Base-by-base conservation (phyloP, 148 eudicot genomes). In the Talinum fruticosum region DNA sequence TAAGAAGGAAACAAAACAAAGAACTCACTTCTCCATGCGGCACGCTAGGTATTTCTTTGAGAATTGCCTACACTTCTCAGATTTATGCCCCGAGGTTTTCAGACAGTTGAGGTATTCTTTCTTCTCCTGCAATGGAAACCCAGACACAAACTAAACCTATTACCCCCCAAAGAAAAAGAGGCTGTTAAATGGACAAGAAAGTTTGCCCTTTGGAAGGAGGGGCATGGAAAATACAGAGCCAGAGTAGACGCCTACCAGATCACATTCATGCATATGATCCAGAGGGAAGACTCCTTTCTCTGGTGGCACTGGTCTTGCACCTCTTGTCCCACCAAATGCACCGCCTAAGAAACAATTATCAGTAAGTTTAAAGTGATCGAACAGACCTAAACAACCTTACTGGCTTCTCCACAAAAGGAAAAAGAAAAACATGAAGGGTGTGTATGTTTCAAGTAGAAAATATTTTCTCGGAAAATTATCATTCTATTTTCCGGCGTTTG, bases 271-370 rank as follows among this genome's bases (percentile, higher is more conserved):
- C 91, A 86, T 83, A 85, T 92, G 97, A 83, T 95, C 99, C 82
- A 95, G 82, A 66, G 99, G 99, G 76, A 95, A 95, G 32, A 95
- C 94, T 76, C 99, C 99, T 78, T 95, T 95, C 79, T 95, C 99
- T n/a, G 97, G 97, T 71, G 99, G 99, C 32, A 95, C 91, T 53
- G 96, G 99, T 59, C 96, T 87, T 29, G 83, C 88, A 38, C 99
- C 99, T 85, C 99, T 83, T 57, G 87, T 83, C 72, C 99, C 99
- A 59, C 97, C 99, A 86, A 92, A 92, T 44, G 96, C 87, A 78
- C 99, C 99, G 57, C 97, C 99, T 92, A 72, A 45, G 30, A 38
- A 75, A 75, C 33, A 62, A 59, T 24, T 21, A 15, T 1, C 65
- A 62, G 32, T 7, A 62, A 2, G 12, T 33, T 62, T 26, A 10